phyloP scores from a whole-genome alignment of 2,329 filamentous ascomycete genomes.

The Diaporthe humulicola region DNA sequence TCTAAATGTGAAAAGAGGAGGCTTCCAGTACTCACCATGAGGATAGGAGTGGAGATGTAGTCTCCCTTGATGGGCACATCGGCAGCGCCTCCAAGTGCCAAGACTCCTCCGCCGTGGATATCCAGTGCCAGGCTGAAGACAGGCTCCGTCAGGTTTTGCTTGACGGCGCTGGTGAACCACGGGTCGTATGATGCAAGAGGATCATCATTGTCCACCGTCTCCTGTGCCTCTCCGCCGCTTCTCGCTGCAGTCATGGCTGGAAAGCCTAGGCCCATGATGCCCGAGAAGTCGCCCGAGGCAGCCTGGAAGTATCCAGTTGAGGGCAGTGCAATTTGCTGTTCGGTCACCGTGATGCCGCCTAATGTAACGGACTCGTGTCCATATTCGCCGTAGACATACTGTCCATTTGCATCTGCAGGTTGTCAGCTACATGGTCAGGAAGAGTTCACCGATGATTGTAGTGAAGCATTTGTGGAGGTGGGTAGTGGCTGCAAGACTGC shows the following conservation, averaged over 20 bases:
- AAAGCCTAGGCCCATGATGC: constrained; percentile 35
- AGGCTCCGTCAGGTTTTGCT: constrained; percentile 26
- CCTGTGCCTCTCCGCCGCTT: neutral
- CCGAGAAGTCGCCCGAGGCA: constrained; percentile 31
- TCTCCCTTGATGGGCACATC: constrained; percentile 28
- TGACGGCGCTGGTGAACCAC: constrained; percentile 35
- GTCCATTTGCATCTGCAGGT: constrained; percentile 9
- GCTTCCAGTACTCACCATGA: neutral
- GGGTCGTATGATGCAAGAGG: constrained; percentile 22
- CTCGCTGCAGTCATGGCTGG: constrained; percentile 35
- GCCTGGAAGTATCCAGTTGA: constrained; percentile 24
- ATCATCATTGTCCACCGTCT: constrained; percentile 8
- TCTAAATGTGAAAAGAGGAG: accelerated
- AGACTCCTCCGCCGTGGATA: constrained; percentile 29
- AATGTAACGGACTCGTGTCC: constrained; percentile 30
- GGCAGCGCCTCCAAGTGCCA: constrained; percentile 32
- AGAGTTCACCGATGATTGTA: too few relatives aligned
- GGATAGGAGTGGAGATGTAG: constrained; percentile 30
- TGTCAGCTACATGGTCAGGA: neutral
- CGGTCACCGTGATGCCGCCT: constrained; percentile 17
- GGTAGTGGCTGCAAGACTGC: neutral
- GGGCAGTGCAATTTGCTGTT: constrained; percentile 35
- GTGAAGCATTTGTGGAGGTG: too few relatives aligned
- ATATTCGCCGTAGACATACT: constrained; percentile 33
- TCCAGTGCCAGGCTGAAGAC: constrained; percentile 38